phyloP scores from a whole-genome alignment of 306 rosid genomes.

The Lablab purpureus region DNA sequence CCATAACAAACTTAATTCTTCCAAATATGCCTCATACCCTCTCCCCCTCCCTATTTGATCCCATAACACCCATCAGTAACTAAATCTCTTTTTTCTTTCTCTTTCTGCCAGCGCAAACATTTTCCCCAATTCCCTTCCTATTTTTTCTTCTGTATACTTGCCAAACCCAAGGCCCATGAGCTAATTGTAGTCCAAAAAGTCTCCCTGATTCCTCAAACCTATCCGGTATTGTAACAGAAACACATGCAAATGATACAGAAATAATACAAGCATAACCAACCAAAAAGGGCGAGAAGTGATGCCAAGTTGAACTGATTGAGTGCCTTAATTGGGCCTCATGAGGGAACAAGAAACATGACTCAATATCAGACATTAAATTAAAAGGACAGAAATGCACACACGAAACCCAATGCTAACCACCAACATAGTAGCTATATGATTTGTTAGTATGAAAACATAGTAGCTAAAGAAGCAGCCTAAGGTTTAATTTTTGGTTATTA shows the following conservation, averaged over 20 bases:
- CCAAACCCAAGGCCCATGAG: no score
- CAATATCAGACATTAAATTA: slow-evolving; percentile 18
- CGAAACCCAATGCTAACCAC: slow-evolving; percentile 36
- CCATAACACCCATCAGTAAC: no score
- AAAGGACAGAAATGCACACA: slow-evolving; percentile 20
- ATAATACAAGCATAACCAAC: neutral
- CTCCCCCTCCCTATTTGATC: no score
- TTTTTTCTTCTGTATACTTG: no score
- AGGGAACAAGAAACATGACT: neutral
- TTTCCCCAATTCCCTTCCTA: no score
- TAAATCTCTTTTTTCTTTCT: no score
- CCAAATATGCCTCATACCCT: no score
- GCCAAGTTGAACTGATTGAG: neutral
- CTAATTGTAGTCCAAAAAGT: no score
- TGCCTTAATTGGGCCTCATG: neutral
- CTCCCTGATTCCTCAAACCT: no score
- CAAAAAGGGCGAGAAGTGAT: neutral
- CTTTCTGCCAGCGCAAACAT: no score
- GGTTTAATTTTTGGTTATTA: slow-evolving; percentile 27
- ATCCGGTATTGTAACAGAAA: neutral
- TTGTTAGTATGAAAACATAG: slow-evolving; percentile 8
- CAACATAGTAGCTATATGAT: slow-evolving; percentile 31
- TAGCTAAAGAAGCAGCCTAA: slow-evolving; percentile 19
- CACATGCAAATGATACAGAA: neutral
- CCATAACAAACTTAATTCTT: no score